Evolutionary conservation across 805 yeast genomes (phyloP).

Genomic region (Lipomyces orientalis): DNA sequence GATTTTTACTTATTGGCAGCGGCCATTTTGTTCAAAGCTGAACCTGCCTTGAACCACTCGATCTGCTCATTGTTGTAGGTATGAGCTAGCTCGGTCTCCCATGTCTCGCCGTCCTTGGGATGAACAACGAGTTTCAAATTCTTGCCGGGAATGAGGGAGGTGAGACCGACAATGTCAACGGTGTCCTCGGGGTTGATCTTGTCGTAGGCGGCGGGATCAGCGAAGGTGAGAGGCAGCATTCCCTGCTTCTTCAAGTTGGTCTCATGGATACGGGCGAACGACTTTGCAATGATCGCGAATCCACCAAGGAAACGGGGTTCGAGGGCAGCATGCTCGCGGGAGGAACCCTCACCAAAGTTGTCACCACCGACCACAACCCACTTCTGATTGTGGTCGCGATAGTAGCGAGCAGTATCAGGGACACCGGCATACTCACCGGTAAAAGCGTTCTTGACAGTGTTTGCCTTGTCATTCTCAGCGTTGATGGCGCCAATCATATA

Average conservation of each 20-base stretch:
- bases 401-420: conserved; percentile 95
- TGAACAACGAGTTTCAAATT: conserved; percentile 76
- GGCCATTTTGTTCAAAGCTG: conserved; percentile 97
- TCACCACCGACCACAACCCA: conserved; percentile 98
- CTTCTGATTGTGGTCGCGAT: conserved; percentile 83
- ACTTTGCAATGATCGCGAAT: conserved; percentile 81
- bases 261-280: conserved; percentile 98
- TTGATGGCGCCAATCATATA: conserved; percentile 97
- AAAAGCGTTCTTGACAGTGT: conserved; percentile 84
- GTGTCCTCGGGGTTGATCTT: conserved; percentile 75
- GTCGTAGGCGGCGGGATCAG: conserved; percentile 88
- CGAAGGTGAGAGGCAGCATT: conserved; percentile 92
- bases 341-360: conserved; percentile 98
- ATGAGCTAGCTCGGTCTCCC: conserved; percentile 93
- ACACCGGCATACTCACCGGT: conserved; percentile 63
- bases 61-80: conserved; percentile 96
- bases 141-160: conserved; percentile 82
- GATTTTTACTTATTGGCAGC: neutral
- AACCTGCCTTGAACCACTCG: conserved; percentile 99
- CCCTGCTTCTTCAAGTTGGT: conserved; percentile 98
- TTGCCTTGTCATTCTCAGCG: conserved; percentile 95
- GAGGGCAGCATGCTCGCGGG: conserved; percentile 98
- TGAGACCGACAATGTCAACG: conserved; percentile 72
- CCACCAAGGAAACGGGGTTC: conserved; percentile 97
- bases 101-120: conserved; percentile 75